phyloP scores from a whole-genome alignment of 441 rosid genomes.

The Adansonia rubrostipa region DNA sequence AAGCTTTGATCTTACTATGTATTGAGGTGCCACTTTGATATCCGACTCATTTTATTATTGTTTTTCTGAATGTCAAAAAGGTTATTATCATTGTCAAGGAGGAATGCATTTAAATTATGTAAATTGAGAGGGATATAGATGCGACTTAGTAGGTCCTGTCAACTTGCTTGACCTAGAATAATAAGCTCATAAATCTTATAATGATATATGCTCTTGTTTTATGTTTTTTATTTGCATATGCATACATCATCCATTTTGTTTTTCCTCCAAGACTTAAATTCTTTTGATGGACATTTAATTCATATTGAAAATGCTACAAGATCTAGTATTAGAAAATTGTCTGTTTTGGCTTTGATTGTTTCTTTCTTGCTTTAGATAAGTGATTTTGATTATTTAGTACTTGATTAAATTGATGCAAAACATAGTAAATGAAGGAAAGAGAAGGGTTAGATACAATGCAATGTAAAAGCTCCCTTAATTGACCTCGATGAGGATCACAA shows the following conservation, averaged over 20 bases:
- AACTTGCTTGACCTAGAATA: not conserved
- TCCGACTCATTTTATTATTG: not conserved
- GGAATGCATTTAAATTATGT: not conserved
- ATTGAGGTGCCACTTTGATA: constrained; percentile 11
- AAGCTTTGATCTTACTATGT: not conserved
- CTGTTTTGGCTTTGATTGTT: not conserved
- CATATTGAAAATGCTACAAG: not conserved
- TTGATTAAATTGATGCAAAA: not conserved
- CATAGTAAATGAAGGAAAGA: not conserved
- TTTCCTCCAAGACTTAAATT: not conserved
- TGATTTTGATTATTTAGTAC: not conserved
- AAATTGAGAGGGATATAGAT: not conserved
- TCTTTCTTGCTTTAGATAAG: not conserved
- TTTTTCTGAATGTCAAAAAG: not conserved
- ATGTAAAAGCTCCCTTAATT: not conserved
- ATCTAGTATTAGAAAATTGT: not conserved
- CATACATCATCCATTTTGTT: not conserved
- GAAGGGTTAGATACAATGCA: not conserved
- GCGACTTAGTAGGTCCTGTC: not conserved
- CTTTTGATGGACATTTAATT: not conserved
- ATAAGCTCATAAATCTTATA: not conserved
- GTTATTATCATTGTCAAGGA: not conserved
- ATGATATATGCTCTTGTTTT: not conserved
- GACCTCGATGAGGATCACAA: not conserved
- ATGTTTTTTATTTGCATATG: not conserved